Evolutionary conservation across 208 protist genomes (phyloP).

Genomic region (Leishmania lainsoni): DNA sequence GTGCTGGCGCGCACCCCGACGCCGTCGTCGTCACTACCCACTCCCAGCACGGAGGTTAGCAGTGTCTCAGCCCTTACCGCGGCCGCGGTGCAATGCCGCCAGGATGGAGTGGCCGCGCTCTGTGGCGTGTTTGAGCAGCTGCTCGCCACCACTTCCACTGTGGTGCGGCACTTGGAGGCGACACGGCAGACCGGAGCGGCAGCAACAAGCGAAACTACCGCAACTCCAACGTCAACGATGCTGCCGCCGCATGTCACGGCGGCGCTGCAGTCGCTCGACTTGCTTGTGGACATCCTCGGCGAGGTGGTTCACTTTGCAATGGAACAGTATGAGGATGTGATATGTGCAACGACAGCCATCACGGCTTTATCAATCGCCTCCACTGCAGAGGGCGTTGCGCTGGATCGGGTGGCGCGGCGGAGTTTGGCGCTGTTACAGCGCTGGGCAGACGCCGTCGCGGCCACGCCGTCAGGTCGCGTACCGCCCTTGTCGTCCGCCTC

Average conservation of each 20-base stretch:
- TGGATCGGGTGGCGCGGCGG: slow-evolving; percentile 45
- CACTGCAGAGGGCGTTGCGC: slow-evolving; percentile 35
- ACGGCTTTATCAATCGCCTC: slow-evolving; percentile 42
- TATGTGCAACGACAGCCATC: slow-evolving; percentile 44
- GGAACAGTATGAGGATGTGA: slow-evolving; percentile 37
- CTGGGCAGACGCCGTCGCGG: slow-evolving; percentile 34
- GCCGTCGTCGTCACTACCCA: background rate
- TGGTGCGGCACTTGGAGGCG: slow-evolving; percentile 24
- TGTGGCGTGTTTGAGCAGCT: slow-evolving; percentile 36
- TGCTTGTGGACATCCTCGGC: slow-evolving; percentile 41
- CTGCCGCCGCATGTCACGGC: slow-evolving; percentile 25
- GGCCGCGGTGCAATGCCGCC: slow-evolving; percentile 21
- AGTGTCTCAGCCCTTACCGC: background rate
- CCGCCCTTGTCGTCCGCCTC: background rate
- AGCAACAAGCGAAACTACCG: background rate
- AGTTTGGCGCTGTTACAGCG: slow-evolving; percentile 51
- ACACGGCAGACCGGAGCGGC: background rate
- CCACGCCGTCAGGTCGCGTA: background rate
- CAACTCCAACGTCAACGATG: slow-evolving; percentile 1
- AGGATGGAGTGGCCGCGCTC: slow-evolving; percentile 42
- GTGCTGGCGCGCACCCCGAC: slow-evolving; percentile 8
- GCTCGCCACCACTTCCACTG: slow-evolving; percentile 28
- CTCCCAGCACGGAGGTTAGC: background rate
- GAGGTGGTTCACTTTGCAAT: slow-evolving; percentile 48
- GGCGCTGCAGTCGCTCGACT: slow-evolving; percentile 48